These are phyloP conservation scores for Colletotrichum navitas DNA, from an alignment of 2,329 filamentous ascomycete species.

Conservation along the genomic window DNA sequence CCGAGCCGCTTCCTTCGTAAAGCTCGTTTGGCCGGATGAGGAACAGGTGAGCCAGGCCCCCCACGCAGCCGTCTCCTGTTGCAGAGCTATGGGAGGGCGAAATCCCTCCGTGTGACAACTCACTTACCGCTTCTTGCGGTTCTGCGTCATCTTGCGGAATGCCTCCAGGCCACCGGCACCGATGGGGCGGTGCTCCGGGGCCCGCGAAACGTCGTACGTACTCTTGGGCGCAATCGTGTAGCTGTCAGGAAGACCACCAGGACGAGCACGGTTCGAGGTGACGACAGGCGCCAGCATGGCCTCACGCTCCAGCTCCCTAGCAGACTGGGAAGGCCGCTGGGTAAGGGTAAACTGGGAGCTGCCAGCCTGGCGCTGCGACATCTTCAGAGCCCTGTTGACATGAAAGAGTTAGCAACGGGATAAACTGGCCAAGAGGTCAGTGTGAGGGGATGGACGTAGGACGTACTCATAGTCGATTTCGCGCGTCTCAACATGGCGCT, in stretches of 20 bases:
- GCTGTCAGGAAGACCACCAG: conserved; percentile 66
- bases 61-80: not conserved
- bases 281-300: conserved; percentile 69
- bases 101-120: not conserved
- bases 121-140: conserved; percentile 65
- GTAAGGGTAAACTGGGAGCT: conserved; percentile 64
- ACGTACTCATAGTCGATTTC: conserved; percentile 75
- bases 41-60: not conserved
- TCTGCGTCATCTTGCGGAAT: conserved; percentile 75
- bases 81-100: too few relatives aligned
- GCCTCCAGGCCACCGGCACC: conserved; percentile 74
- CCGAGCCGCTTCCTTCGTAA: not conserved
- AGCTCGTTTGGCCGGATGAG: not conserved
- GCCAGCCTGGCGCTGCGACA: conserved; percentile 61
- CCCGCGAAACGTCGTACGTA: conserved; percentile 67
- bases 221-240: conserved; percentile 73
- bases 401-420: conserved; percentile 24
- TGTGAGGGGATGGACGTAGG: not conserved
- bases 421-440: conserved; percentile 13
- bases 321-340: conserved; percentile 59
- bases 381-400: conserved; percentile 62
- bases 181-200: conserved; percentile 69
- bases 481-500: conserved; percentile 75
- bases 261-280: conserved; percentile 68
- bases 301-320: conserved; percentile 67